Base-by-base conservation (phyloP, 805 yeast genomes). In the Barnettozyma populi region DNA sequence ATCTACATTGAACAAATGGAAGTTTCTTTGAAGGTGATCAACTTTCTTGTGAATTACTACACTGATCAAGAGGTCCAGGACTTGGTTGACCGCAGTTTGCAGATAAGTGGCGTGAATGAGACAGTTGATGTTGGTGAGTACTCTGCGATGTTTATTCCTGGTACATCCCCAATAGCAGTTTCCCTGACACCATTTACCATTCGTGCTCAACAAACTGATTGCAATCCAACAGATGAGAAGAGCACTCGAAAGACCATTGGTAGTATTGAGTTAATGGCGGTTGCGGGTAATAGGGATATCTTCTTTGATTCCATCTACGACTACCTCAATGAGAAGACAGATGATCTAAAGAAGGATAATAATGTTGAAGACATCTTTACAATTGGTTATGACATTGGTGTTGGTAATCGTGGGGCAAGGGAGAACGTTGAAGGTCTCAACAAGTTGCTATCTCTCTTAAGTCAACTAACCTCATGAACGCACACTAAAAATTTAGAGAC, bases 1-100 rank as follows among this genome's bases (percentile, higher is more conserved):
- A 82, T 90, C 7, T 79, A 84, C 41, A 82, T 90, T 14, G 90
- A 87, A 60, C 83, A 84, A 54, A 69, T 73, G 37, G 79, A 81
- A 47, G 67, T 84, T 44, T 69, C 83, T 1, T 57, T 76, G 29
- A 74, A 78, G 45, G 82, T 90, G 0, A 63, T 84, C 38, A 69
- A 75, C 9, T 79, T 76, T 53, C 65, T 86, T 44, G 61, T 80
- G 44, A 67, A 66, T 41, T 68, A 64, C 41, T 61, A 67, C 51
- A 65, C 67, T 6, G n/a, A 38, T 31, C 20, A 7, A 5, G 44
- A 25, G 20, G 27, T 35, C 5, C 14, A 9, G 14, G 25, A 43
- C 7, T 14, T 21, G 29, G 40, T 47, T 16, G 24, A 43, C 14
- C 7, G 29, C 18, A 25, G 19, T 18, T 35, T 35, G 21, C 19